phyloP scores from a whole-genome alignment of 257 asterid genomes.

The Ajuga chamaepitys region DNA sequence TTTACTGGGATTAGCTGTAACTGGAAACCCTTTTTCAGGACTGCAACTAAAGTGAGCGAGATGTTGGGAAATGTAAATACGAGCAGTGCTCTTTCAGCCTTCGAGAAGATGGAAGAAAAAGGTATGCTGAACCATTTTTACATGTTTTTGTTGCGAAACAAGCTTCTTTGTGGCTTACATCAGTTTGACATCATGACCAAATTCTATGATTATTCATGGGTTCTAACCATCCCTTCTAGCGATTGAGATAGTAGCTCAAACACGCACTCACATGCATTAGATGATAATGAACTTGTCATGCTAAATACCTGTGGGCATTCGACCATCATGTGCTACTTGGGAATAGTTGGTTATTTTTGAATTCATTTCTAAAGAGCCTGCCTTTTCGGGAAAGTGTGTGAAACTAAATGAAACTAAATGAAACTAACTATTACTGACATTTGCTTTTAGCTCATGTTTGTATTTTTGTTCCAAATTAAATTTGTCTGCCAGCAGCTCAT shows the following conservation, averaged over 20 bases:
- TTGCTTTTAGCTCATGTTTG: no score
- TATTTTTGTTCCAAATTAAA: no score
- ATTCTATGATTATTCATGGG: no score
- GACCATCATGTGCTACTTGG: neutral
- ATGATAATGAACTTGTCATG: neutral
- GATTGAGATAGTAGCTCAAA: neutral
- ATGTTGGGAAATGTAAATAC: conserved; percentile 96
- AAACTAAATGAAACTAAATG: no score
- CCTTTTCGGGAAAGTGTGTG: neutral
- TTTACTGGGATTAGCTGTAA: conserved; percentile 9
- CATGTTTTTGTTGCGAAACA: conserved; percentile 9
- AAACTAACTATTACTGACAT: no score
- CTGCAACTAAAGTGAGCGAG: conserved; percentile 90
- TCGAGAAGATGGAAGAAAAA: conserved; percentile 99
- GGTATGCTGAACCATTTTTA: conserved; percentile 30
- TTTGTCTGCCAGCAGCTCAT: no score
- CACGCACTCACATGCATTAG: neutral
- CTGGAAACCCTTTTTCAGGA: conserved; percentile 43
- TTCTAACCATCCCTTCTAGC: neutral
- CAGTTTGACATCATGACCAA: neutral
- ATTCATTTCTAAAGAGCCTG: neutral
- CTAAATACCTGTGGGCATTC: neutral
- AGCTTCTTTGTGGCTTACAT: neutral
- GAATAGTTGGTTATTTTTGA: neutral
- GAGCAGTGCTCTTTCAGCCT: conserved; percentile 95